phyloP scores from a whole-genome alignment of 2,329 filamentous ascomycete species.

The Celoporthe dispersa region DNA sequence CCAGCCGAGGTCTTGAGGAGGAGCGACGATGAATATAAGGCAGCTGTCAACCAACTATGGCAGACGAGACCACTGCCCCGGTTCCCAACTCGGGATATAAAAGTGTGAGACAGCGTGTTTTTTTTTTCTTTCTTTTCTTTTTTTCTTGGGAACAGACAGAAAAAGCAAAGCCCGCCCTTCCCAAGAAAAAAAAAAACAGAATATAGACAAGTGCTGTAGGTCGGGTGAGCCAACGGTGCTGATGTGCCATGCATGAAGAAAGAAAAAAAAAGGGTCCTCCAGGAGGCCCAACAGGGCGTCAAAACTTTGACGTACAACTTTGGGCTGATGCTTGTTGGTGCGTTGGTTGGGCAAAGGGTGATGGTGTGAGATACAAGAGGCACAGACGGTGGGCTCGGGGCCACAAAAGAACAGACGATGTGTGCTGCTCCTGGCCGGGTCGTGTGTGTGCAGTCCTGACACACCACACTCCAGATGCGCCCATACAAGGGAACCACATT shows the following conservation, averaged over 20 bases:
- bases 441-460: constrained; percentile 29
- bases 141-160: too few species aligned
- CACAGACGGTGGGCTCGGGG: constrained; percentile 20
- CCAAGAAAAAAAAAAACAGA: not conserved
- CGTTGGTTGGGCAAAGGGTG: not conserved
- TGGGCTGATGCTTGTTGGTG: not conserved
- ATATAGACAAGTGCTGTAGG: not conserved
- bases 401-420: constrained; percentile 30
- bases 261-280: not conserved
- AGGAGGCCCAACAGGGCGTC: constrained; percentile 9
- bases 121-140: too few species aligned
- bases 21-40: not conserved
- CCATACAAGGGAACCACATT: constrained; percentile 23
- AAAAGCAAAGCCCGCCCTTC: too few species aligned
- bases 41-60: not conserved
- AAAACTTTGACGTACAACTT: not conserved
- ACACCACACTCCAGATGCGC: constrained; percentile 26
- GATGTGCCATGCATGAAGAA: constrained; percentile 16
- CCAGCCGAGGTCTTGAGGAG: not conserved
- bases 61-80: not conserved
- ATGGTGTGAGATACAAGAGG: not conserved
- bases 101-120: constrained; percentile 32
- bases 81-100: not conserved
- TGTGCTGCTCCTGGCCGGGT: not conserved
- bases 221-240: constrained; percentile 1